phyloP scores from a whole-genome alignment of 305 asterid genomes.

The Petunia hybrid region DNA sequence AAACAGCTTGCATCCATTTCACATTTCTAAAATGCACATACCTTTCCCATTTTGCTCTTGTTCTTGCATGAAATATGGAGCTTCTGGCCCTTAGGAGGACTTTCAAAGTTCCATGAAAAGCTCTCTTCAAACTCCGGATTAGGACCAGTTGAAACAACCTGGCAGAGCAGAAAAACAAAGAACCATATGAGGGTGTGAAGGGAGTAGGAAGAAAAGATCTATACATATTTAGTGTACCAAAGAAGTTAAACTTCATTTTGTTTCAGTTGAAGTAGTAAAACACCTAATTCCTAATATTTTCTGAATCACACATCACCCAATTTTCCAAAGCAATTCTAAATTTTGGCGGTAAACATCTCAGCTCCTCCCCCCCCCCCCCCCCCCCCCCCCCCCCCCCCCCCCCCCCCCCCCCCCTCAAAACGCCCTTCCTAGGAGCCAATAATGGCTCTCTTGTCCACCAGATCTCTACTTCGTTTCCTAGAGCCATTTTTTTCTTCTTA shows the following conservation, averaged over 20 bases:
- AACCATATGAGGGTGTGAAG: conserved; percentile 14
- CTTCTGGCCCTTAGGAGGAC: conserved; percentile 99
- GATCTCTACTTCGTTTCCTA: background rate
- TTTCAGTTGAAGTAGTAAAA: background rate
- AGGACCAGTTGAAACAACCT: conserved; percentile 96
- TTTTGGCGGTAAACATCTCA: background rate
- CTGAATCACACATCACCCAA: background rate
- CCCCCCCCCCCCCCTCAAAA: background rate
- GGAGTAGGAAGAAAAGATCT: background rate
- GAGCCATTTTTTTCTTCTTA: conserved; percentile 11
- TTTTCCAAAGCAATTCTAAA: background rate
- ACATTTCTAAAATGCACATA: conserved; percentile 33
- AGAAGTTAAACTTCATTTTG: conserved; percentile 15
- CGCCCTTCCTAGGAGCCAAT: background rate
- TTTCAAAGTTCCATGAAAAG: conserved; percentile 93
- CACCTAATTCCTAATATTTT: background rate
- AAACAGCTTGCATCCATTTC: background rate
- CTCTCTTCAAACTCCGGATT: conserved; percentile 98
- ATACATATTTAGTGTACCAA: background rate
- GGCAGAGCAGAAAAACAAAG: conserved; percentile 33
- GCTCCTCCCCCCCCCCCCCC: background rate
- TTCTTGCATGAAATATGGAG: conserved; percentile 99
- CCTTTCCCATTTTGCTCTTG: conserved; percentile 99
- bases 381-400: background rate
- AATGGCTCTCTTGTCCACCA: background rate